A percentile compares a stretch with the other conserved stretches of the same genome.
These are phyloP conservation scores for Kuraishia piskuri DNA, from an alignment of 805 yeast species.

Conservation along the genomic window DNA sequence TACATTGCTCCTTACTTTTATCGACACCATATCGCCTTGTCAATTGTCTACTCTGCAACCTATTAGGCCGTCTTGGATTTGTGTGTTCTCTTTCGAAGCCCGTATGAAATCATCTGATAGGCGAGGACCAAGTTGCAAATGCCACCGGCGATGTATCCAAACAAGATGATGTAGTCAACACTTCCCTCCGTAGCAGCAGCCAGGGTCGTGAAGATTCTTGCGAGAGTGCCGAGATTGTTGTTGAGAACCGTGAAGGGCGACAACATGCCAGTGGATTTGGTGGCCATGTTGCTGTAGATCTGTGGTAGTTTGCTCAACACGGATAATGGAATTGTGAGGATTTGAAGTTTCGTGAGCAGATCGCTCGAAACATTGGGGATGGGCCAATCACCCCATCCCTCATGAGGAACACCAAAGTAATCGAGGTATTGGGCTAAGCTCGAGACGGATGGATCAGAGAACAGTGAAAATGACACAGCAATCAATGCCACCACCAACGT, in stretches of 20 bases:
- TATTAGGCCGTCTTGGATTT: slow-evolving; percentile 1
- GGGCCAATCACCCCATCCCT: slow-evolving; percentile 4
- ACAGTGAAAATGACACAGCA: not conserved
- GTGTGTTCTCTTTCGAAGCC: slow-evolving; percentile 11
- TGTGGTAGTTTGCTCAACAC: slow-evolving; percentile 32
- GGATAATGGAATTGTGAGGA: slow-evolving; percentile 26
- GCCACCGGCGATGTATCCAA: slow-evolving; percentile 22
- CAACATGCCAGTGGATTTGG: slow-evolving; percentile 33
- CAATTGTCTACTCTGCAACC: not conserved
- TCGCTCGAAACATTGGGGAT: slow-evolving; percentile 11
- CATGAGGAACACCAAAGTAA: not conserved
- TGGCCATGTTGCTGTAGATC: slow-evolving; percentile 24
- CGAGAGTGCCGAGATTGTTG: slow-evolving; percentile 26
- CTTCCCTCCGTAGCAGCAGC: slow-evolving; percentile 17
- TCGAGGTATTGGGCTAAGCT: not conserved
- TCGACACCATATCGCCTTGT: too few relatives aligned
- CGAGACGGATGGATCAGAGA: slow-evolving; percentile 4
- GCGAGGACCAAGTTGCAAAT: slow-evolving; percentile 25
- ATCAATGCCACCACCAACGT: slow-evolving; percentile 2
- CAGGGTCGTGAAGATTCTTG: slow-evolving; percentile 29
- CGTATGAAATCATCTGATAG: slow-evolving; percentile 25
- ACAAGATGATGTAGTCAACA: slow-evolving; percentile 22
- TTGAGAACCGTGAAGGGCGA: slow-evolving; percentile 27
- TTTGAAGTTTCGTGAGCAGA: slow-evolving; percentile 17
- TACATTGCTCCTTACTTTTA: not conserved